Conservation (phyloP, 306 rosid genomes). For the Cicer chorassanicum region DNA sequence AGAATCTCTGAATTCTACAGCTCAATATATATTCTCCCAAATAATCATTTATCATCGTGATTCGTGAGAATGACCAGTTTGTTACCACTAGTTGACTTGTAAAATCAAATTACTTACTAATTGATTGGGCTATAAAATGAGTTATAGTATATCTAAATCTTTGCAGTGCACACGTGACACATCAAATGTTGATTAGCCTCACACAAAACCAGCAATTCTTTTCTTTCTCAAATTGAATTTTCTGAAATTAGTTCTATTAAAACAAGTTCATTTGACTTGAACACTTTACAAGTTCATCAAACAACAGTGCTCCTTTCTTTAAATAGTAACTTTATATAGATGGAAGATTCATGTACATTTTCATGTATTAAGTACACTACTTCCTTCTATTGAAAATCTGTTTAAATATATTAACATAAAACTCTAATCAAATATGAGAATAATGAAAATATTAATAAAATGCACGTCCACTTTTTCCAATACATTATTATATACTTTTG, state of each 20-base stretch:
- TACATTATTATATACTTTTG: no score
- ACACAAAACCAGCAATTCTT: not conserved
- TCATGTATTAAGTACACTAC: not conserved
- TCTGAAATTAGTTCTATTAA: not conserved
- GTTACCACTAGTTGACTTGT: not conserved
- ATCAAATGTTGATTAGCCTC: not conserved
- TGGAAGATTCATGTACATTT: not conserved
- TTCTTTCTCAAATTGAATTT: not conserved
- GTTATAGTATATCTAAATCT: not conserved
- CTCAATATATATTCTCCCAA: no score
- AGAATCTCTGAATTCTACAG: no score
- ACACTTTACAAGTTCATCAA: not conserved
- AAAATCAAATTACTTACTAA: not conserved
- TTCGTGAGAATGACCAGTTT: no score
- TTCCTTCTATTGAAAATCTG: not conserved
- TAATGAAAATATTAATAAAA: not conserved
- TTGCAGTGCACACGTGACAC: conserved; percentile 2
- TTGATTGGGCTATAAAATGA: not conserved
- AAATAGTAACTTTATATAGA: not conserved
- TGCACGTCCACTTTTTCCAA: not conserved
- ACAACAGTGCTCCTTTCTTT: not conserved
- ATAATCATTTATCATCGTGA: no score
- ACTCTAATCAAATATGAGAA: not conserved
- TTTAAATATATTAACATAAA: not conserved
- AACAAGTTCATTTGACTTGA: not conserved